A percentile compares a stretch with the other conserved stretches of the same genome.
Evolutionary conservation across 192 early-diverging fungal genomes (phyloP).

Genomic region (Spizellomyces punctatus): DNA sequence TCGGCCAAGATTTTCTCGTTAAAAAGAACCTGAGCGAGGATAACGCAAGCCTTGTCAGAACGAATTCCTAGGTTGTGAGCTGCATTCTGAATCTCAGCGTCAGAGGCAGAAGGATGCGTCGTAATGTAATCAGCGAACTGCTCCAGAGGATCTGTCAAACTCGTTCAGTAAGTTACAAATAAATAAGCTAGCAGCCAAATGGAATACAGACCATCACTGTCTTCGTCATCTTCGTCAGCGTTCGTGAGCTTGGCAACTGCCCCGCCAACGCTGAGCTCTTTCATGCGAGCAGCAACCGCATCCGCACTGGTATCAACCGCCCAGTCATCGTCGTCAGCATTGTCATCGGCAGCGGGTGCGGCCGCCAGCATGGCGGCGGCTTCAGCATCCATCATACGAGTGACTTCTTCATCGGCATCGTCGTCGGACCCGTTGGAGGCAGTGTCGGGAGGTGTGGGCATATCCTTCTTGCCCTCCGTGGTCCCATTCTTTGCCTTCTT

Average conservation of each 20-base stretch:
- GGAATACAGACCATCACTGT: slow-evolving; percentile 42
- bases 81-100: slow-evolving; percentile 65
- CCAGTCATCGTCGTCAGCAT: slow-evolving; percentile 77
- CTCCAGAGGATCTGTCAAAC: slow-evolving; percentile 68
- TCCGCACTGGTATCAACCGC: slow-evolving; percentile 75
- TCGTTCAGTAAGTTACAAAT: slow-evolving; percentile 11
- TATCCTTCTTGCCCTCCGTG: slow-evolving; percentile 21
- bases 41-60: slow-evolving; percentile 78
- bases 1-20: slow-evolving; percentile 50
- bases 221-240: slow-evolving; percentile 65
- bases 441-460: slow-evolving; percentile 44
- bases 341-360: slow-evolving; percentile 46
- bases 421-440: slow-evolving; percentile 47
- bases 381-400: slow-evolving; percentile 67
- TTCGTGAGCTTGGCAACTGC: slow-evolving; percentile 49
- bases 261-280: slow-evolving; percentile 59
- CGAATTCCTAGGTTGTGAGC: slow-evolving; percentile 77
- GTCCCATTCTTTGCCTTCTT: slow-evolving; percentile 25
- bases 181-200: slow-evolving; percentile 6
- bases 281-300: slow-evolving; percentile 75
- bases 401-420: slow-evolving; percentile 70
- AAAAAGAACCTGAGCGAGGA: slow-evolving; percentile 85
- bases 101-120: slow-evolving; percentile 55
- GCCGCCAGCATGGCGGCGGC: slow-evolving; percentile 54
- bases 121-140: slow-evolving; percentile 75